Evolutionary conservation across 208 protist species (phyloP), one percentile per base, ranked within the genome.

Genomic region (Trypanosoma melophagium): DNA sequence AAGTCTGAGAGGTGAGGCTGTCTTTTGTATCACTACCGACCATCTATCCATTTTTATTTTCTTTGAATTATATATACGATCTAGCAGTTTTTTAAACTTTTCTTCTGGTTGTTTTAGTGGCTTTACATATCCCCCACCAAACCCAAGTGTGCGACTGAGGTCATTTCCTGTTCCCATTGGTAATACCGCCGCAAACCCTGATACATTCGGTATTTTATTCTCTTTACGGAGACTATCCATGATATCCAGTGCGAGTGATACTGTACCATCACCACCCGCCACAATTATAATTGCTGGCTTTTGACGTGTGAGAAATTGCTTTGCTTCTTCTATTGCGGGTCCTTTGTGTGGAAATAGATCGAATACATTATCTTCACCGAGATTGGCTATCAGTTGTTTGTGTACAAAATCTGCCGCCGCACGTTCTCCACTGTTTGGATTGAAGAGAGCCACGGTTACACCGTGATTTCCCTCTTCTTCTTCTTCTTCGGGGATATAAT

Each of bases 141-240:
- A 87, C 49, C 84, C 84, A 14, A 90, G 61, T n/a, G 74, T 84
- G 54, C 72, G 69, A 53, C 79, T 86, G 14, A 90, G 72, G 52
- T 90, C 84, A 59, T 90, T 90, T 24, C 84, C 84, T 9, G 84
- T 90, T 47, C 84, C 84, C 76, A 90, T 80, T 24, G 84, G 81
- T 14, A 90, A 22, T n/a, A 90, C 74, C 3, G 79, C 80, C 3
- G 87, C 69, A 1, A 66, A 56, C 0, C 63, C 69, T 7, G 61
- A 61, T 10, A 25, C 7, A 22, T 51, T 45, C 12, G 64, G 66
- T n/a, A 90, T 74, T 49, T 44, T 53, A 19, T 72, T 74, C 0
- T 38, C 58, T 16, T 73, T 55, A 1, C 77, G 77, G 40, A 90
- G 68, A 7, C 28, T 58, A 49, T 90, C 79, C 21, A 74, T 62